phyloP scores from a whole-genome alignment of 2,329 filamentous ascomycete genomes.

The Boeremia exigua region DNA sequence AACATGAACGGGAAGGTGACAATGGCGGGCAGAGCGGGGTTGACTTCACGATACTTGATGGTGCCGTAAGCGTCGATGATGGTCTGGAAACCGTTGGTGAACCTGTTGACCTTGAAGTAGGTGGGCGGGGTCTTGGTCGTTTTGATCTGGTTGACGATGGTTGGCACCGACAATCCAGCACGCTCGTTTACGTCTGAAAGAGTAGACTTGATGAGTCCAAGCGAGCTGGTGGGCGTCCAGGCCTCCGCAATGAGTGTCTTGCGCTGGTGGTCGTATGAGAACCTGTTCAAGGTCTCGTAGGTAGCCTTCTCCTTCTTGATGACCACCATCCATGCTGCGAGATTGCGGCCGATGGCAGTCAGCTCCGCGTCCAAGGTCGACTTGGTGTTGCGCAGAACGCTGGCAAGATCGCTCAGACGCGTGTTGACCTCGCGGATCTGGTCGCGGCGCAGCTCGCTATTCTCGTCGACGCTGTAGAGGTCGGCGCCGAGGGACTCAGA shows the following conservation, averaged over 20 bases:
- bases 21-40: constrained; percentile 92
- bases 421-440: constrained; percentile 98
- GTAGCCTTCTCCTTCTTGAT: constrained; percentile 98
- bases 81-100: constrained; percentile 97
- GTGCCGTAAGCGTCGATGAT: constrained; percentile 99
- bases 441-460: constrained; percentile 90
- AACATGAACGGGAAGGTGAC: constrained; percentile 99
- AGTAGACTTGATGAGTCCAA: constrained; percentile 88
- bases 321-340: constrained; percentile 97
- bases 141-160: constrained; percentile 96
- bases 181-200: constrained; percentile 96
- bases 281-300: constrained; percentile 92
- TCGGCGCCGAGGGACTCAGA: constrained; percentile 96
- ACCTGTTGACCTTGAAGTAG: constrained; percentile 97
- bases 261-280: constrained; percentile 93
- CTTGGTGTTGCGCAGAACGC: constrained; percentile 93
- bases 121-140: constrained; percentile 98
- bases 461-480: constrained; percentile 96
- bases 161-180: constrained; percentile 94
- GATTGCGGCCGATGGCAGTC: constrained; percentile 87
- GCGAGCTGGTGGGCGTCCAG: constrained; percentile 92
- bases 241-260: constrained; percentile 97
- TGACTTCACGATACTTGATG: constrained; percentile 95
- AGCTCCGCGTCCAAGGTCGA: constrained; percentile 91
- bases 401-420: constrained; percentile 86